phyloP scores from a whole-genome alignment of 106 monocot genomes.

The Narthecium ossifragum region DNA sequence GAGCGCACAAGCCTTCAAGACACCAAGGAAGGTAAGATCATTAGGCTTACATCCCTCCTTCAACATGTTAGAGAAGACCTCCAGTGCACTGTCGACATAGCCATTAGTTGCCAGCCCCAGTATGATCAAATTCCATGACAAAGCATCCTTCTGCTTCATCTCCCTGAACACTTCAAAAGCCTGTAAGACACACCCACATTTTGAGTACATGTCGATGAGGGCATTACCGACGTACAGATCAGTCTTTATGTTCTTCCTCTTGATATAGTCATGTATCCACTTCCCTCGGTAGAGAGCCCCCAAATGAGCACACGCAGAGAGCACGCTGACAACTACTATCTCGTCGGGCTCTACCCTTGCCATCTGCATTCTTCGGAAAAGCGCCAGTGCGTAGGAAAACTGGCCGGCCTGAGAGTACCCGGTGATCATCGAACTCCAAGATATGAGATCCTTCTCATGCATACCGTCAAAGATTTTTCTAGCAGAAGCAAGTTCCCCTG shows the following conservation, averaged over 20 bases:
- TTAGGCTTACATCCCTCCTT: slow-evolving; percentile 22
- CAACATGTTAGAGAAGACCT: slow-evolving; percentile 34
- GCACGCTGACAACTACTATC: slow-evolving; percentile 25
- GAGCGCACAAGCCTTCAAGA: slow-evolving; percentile 37
- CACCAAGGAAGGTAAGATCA: slow-evolving; percentile 32
- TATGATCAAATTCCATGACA: slow-evolving; percentile 42
- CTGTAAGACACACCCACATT: slow-evolving; percentile 34
- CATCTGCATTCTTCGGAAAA: slow-evolving; percentile 34
- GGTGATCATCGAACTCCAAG: slow-evolving; percentile 45
- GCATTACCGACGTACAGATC: slow-evolving; percentile 41
- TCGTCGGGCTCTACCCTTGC: slow-evolving; percentile 32
- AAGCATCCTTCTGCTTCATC: slow-evolving; percentile 33
- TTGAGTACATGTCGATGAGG: slow-evolving; percentile 43
- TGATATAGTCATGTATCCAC: slow-evolving; percentile 36
- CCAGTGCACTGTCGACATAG: slow-evolving; percentile 17
- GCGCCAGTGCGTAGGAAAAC: slow-evolving; percentile 24
- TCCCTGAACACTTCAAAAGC: slow-evolving; percentile 25
- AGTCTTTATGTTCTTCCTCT: slow-evolving; percentile 18
- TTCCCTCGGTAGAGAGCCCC: slow-evolving; percentile 24
- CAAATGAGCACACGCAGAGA: slow-evolving; percentile 46
- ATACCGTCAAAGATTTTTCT: slow-evolving; percentile 37
- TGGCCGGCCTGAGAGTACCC: slow-evolving; percentile 29
- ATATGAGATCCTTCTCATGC: slow-evolving; percentile 30
- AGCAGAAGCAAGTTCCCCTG: slow-evolving; percentile 24
- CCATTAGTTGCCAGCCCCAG: slow-evolving; percentile 34